Conservation (phyloP, 177 flowering plant species). For the Telopea speciosissima region DNA sequence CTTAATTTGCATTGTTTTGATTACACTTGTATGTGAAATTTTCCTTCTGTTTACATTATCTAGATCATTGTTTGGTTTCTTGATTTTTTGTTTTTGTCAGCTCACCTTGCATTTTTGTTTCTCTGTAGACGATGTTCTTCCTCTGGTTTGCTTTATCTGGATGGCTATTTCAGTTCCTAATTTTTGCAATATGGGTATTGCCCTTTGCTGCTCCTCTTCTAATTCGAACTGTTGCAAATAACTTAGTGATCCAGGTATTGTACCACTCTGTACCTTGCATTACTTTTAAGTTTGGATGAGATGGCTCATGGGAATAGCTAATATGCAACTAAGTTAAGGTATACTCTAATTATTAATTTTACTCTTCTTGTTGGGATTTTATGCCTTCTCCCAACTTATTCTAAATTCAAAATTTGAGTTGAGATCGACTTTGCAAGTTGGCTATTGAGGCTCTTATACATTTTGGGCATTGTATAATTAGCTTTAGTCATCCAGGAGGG, state of each 20-base stretch:
- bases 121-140: slow-evolving; percentile 74
- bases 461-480: no score
- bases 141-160: slow-evolving; percentile 97
- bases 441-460: no score
- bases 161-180: slow-evolving; percentile 77
- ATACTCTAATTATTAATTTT: no score
- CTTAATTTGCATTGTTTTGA: no score
- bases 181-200: slow-evolving; percentile 71
- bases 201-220: slow-evolving; percentile 94
- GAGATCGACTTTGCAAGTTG: neutral
- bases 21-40: no score
- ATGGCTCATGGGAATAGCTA: no score
- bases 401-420: neutral
- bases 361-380: neutral
- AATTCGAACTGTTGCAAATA: slow-evolving; percentile 72
- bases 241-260: slow-evolving; percentile 75
- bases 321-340: no score
- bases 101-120: slow-evolving; percentile 5
- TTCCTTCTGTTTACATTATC: no score
- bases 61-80: neutral
- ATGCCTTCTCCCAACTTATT: neutral
- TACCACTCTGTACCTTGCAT: slow-evolving; percentile 2
- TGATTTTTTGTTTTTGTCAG: neutral
- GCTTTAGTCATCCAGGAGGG: no score
- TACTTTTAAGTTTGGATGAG: neutral